Evolutionary conservation across 2,329 filamentous ascomycete genomes (phyloP).

Genomic region (Sarocladium kiliense): DNA sequence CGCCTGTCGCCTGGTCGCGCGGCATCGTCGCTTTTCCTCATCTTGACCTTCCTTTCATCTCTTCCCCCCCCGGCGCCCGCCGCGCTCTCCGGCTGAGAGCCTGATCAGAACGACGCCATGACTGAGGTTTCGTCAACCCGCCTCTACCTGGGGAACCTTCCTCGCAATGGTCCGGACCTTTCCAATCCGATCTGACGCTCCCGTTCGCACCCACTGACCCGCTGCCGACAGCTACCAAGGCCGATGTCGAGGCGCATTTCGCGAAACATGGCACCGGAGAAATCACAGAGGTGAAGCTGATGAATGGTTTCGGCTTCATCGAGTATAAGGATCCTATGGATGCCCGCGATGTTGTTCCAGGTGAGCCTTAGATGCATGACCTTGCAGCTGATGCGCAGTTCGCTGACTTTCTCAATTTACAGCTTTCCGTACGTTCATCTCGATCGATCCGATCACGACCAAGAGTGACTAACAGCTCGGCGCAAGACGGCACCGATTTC

Average conservation of each 20-base stretch:
- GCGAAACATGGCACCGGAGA: constrained; percentile 92
- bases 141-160: constrained; percentile 96
- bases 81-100: constrained; percentile 1
- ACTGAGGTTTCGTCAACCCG: constrained; percentile 89
- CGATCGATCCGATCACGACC: not conserved
- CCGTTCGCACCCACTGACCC: constrained; percentile 37
- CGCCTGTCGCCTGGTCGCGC: constrained; percentile 1
- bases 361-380: constrained; percentile 41
- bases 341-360: constrained; percentile 95
- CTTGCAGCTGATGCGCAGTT: not conserved
- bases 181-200: constrained; percentile 11
- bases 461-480: constrained; percentile 18
- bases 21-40: not conserved
- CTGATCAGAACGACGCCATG: constrained; percentile 44
- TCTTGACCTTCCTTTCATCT: not conserved
- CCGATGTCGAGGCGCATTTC: constrained; percentile 95
- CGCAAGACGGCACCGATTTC: constrained; percentile 88
- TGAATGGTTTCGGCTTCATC: constrained; percentile 99
- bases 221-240: constrained; percentile 75
- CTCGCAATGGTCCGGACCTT: constrained; percentile 71
- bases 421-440: constrained; percentile 55
- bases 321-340: constrained; percentile 99
- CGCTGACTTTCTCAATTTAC: constrained; percentile 14
- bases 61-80: not conserved
- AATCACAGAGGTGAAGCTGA: constrained; percentile 98